phyloP scores from a whole-genome alignment of 2,329 filamentous ascomycete genomes.

The Epichloe baconii region DNA sequence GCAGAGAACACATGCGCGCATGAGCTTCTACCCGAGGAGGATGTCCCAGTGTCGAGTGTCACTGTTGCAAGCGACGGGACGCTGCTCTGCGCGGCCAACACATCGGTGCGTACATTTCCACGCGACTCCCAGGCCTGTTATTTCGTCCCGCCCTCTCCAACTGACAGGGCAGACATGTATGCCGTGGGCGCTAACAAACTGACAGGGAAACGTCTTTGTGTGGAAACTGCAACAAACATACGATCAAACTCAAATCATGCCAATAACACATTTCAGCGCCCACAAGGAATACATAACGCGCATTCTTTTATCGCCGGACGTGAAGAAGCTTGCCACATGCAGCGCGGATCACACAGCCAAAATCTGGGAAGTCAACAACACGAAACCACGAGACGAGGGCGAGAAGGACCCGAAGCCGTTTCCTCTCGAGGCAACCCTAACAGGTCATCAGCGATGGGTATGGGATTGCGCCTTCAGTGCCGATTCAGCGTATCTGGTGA shows the following conservation, averaged over 20 bases:
- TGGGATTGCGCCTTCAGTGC: conserved; percentile 96
- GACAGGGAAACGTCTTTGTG: conserved; percentile 86
- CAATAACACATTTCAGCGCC: conserved; percentile 78
- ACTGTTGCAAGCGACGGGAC: conserved; percentile 92
- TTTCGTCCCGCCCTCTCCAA: neutral
- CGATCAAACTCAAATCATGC: conserved; percentile 72
- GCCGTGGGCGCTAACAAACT: neutral
- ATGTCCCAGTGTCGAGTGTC: conserved; percentile 84
- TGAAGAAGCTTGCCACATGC: conserved; percentile 88
- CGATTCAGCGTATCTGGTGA: conserved; percentile 85
- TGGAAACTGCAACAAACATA: conserved; percentile 82
- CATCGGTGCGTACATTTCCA: conserved; percentile 44
- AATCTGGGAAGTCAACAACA: conserved; percentile 82
- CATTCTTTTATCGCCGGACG: conserved; percentile 81
- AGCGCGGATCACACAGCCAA: conserved; percentile 87
- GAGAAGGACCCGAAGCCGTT: conserved; percentile 43
- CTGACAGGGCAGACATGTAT: too few species aligned
- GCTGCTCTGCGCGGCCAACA: conserved; percentile 86
- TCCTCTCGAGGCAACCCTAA: conserved; percentile 73
- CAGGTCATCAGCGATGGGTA: conserved; percentile 88
- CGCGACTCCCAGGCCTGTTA: too few species aligned
- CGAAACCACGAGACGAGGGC: conserved; percentile 32
- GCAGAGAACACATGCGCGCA: conserved; percentile 96
- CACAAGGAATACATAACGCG: conserved; percentile 90
- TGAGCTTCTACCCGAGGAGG: conserved; percentile 90